phyloP scores from a whole-genome alignment of 129 eudicot species.

The Arctium lappa region DNA sequence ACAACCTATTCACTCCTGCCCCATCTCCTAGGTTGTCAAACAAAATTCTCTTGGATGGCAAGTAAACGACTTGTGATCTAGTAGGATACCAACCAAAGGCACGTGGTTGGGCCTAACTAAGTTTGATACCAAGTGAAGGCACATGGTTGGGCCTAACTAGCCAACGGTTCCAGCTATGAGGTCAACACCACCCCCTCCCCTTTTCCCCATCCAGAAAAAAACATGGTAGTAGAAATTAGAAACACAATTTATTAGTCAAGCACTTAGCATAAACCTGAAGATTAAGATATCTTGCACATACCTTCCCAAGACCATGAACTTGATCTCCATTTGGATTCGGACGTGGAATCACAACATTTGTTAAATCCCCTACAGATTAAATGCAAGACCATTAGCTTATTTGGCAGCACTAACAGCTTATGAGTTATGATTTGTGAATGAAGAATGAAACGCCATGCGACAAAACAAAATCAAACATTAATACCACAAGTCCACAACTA shows the following conservation, averaged over 20 bases:
- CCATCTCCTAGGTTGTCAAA: no score
- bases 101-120: no score
- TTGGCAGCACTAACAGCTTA: not conserved
- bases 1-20: no score
- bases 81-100: no score
- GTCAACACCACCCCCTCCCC: no score
- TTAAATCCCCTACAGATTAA: constrained; percentile 49
- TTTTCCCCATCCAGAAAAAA: no score
- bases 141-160: no score
- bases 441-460: not conserved
- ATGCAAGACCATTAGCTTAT: not conserved
- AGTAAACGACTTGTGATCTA: no score
- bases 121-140: no score
- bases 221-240: not conserved
- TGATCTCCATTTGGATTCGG: constrained; percentile 59
- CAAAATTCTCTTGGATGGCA: no score
- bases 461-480: not conserved
- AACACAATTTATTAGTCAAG: not conserved
- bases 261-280: not conserved
- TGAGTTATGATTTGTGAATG: not conserved
- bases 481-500: not conserved
- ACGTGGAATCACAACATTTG: constrained; percentile 77
- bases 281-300: constrained; percentile 1
- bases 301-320: constrained; percentile 79
- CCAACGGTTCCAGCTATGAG: no score